Base-by-base conservation (phyloP, 257 asterid genomes). In the Parsonsia alboflavescens region DNA sequence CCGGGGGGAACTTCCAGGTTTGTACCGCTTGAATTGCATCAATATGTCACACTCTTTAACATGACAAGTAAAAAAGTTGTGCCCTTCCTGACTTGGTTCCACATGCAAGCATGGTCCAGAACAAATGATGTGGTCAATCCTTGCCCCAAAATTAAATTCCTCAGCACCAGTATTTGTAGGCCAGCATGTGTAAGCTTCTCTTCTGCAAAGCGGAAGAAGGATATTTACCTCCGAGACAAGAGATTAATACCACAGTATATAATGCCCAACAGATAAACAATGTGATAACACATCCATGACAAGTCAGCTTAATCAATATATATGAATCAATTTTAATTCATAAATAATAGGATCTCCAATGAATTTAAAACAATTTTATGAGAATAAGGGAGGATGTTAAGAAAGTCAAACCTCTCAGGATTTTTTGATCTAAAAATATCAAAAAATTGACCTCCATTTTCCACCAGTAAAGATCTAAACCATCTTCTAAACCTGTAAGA, bases 181-280 rank as follows among this genome's bases (percentile, higher is more conserved):
- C 99, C 99, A 94, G 88, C 99, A 94, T 61, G 99, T 90, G 81
- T 85, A 94, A 54, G 97, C 99, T 70, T 88, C 96, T 68, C 76
- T 85, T 78, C 99, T 92, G 86, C 72, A 64, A 65, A 65, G 70
- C 30, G 1, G 9, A 66, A 44, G 10, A 22, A 77, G 1, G 49
- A 8, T 24, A 45, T 62, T 28, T 73, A 33, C 24, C 76, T 58
- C 42, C 10, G 16, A 45, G 50, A 39, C 12, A 49, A 39, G 49
- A 30, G 28, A 16, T 26, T 49, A n/a, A 28, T 6, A 50, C 61
- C 30, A 50, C n/a, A 49, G 46, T 4, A n/a, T 7, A 6, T 70
- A 49, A 49, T 22, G 8, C 26, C 21, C 39, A 12, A 53, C 13
- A 2, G 54, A 30, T 2, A 49, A 65, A 53, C 50, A n/a, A 36